Evolutionary conservation across 192 early-diverging fungal species (phyloP), one percentile per base, ranked within the genome.

Genomic region (Gigaspora rosea): DNA sequence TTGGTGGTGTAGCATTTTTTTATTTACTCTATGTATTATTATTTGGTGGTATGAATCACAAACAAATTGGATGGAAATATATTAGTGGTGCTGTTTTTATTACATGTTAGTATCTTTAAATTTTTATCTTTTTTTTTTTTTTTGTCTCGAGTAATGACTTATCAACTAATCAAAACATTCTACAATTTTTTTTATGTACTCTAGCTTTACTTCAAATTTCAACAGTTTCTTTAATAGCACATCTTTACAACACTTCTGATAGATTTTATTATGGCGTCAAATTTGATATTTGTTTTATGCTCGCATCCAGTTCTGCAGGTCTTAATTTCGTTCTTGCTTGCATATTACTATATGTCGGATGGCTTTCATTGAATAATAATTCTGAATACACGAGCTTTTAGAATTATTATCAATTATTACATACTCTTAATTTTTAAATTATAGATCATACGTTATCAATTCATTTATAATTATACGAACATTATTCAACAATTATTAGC

Each of bases 1-100:
- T 76, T 10, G 75, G 63, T 18, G 75, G 62, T 8, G 22, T 66
- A n/a, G 66, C 63, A 8, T 66, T 52, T 27, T 56, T 76, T 33
- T 51, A 48, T 76, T 67, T 65, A 9, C 11, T 76, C 16, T 6
- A 16, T 9, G 75, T 52, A 33, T 66, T 76, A 35, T 51, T 76
- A 4, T 35, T 32, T 56, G 50, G 63, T 15, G 15, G 22, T 54
- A 18, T 2, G 18, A 33, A 18, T 54, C 46, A 7, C 1, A 9
- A 15, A 13, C 18, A 69, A 67, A 22, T 20, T 69, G 47, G 16
- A 22, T 69, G 67, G 67, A 69, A 69, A 50, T 27, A 41, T 20
- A 49, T 69, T 51, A 20, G n/a, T 27, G 67, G 67, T 27, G 47
- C 36, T 18, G 49, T 69, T 50, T 8, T 46, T 1, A 22, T 69